Evolutionary conservation across 768 basidiomycete genomes (phyloP), one percentile per base, ranked within the genome.

Genomic region (Boletus huronensis): DNA sequence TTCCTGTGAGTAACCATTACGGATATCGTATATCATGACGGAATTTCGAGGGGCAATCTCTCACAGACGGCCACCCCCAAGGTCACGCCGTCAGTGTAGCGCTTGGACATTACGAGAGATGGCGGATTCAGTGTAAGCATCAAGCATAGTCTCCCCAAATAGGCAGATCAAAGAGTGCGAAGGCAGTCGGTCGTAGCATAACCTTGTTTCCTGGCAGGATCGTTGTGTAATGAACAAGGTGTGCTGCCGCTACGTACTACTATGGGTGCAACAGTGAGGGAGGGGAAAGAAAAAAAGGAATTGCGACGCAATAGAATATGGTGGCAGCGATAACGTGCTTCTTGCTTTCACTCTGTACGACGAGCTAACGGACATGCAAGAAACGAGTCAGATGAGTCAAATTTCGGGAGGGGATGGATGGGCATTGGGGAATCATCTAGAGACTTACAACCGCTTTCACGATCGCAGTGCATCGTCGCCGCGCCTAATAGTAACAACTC

Each of bases 401-500:
- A 13, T 13, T 2, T 29, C n/a, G 17, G 43, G 10, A 21, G 13
- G 21, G n/a, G n/a, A n/a, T n/a, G n/a, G n/a, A n/a, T n/a, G n/a
- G n/a, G n/a, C n/a, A n/a, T n/a, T n/a, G n/a, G n/a, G 10, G 38
- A 19, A 21, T 23, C 2, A 9, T 32, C 19, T 9, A 17, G 47
- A 35, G 16, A 48, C 90, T 70, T 58, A 95, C 94, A 21, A 88
- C 84, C 26, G 93, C 95, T 70, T 97, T 97, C n/a, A 93, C 88
- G 50, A 99, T 76, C 0, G 95, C 95, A 0, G 96, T 98, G 29
- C 95, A 77, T 68, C 98, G 98, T 95, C 0, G 89, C 82, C 1
- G 82, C 92, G 5, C 94, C 94, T 53, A 9, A 44, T 3, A 21
- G n/a, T n/a, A n/a, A n/a, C n/a, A n/a, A 23, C 5, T 6, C 31